Conservation (phyloP, 1,284 basidiomycete species). For the Pterulicium gracile region DNA sequence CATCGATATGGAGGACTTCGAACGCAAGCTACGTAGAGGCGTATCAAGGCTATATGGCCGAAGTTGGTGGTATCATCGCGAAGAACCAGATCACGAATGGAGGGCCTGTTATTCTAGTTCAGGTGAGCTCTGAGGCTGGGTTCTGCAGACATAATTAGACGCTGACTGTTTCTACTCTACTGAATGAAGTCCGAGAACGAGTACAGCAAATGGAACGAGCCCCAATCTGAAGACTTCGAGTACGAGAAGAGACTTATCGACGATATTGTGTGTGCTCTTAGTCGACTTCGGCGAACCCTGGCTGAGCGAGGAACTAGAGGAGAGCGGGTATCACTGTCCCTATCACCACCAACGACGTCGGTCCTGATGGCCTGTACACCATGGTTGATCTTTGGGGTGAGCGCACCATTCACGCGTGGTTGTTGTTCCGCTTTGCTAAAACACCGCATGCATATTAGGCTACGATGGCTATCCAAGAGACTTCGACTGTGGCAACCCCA, state of each 20-base stretch:
- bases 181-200: conserved; percentile 36
- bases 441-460: conserved; percentile 13
- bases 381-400: conserved; percentile 35
- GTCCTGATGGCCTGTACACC: conserved; percentile 30
- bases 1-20: conserved; percentile 33
- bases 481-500: conserved; percentile 44
- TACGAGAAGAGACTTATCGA: conserved; percentile 30
- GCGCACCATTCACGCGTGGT: no score
- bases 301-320: conserved; percentile 18
- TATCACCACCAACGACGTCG: conserved; percentile 33
- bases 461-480: conserved; percentile 45
- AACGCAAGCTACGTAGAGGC: conserved; percentile 33
- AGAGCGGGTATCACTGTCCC: conserved; percentile 33
- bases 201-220: conserved; percentile 28
- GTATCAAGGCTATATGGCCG: conserved; percentile 28
- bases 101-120: conserved; percentile 43
- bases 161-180: background rate
- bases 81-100: conserved; percentile 40
- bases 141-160: background rate
- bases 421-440: no score
- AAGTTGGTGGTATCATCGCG: conserved; percentile 28
- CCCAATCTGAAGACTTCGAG: conserved; percentile 30
- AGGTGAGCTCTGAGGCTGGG: conserved; percentile 19
- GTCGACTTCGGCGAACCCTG: conserved; percentile 2
- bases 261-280: conserved; percentile 21